These are phyloP conservation scores for Fistulinella prunicolor DNA, from an alignment of 768 basidiomycete genomes.

Conservation along the genomic window DNA sequence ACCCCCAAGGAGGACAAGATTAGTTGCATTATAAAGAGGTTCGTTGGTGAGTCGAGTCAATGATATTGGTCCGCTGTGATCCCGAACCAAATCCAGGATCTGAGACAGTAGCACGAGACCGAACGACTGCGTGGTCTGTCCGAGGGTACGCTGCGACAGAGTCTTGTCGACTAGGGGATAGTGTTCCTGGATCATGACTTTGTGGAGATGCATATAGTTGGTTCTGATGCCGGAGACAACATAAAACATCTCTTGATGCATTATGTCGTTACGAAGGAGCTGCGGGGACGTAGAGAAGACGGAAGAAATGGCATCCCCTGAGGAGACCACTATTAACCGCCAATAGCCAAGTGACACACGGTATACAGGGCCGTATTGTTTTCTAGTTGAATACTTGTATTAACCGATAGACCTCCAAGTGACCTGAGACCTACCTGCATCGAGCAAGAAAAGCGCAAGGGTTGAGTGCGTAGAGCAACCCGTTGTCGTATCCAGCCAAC, in stretches of 20 bases:
- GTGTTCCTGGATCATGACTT: constrained; percentile 17
- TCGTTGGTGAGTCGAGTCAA: constrained; percentile 14
- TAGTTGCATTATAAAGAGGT: constrained; percentile 19
- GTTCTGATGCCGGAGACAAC: constrained; percentile 11
- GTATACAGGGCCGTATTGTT: constrained; percentile 14
- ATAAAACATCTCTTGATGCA: constrained; percentile 10
- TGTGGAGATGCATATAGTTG: constrained; percentile 8
- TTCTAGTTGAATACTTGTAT: constrained; percentile 9
- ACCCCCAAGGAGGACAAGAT: constrained; percentile 19
- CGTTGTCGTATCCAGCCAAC: constrained; percentile 17
- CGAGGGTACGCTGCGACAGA: constrained; percentile 13
- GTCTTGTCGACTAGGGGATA: constrained; percentile 22
- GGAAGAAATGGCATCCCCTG: constrained; percentile 10
- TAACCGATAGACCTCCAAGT: not conserved
- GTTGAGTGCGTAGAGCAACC: constrained; percentile 10
- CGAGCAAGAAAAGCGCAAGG: constrained; percentile 14
- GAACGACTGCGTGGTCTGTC: constrained; percentile 10
- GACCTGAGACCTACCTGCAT: constrained; percentile 20
- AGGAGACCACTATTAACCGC: constrained; percentile 15
- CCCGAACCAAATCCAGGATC: constrained; percentile 5
- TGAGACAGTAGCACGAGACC: constrained; percentile 10
- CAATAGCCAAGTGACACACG: constrained; percentile 18
- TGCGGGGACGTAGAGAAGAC: constrained; percentile 4
- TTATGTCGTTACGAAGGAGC: constrained; percentile 11
- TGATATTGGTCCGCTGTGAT: constrained; percentile 5